Conservation (phyloP, 177 flowering plant species). For the Telopea speciosissima region DNA sequence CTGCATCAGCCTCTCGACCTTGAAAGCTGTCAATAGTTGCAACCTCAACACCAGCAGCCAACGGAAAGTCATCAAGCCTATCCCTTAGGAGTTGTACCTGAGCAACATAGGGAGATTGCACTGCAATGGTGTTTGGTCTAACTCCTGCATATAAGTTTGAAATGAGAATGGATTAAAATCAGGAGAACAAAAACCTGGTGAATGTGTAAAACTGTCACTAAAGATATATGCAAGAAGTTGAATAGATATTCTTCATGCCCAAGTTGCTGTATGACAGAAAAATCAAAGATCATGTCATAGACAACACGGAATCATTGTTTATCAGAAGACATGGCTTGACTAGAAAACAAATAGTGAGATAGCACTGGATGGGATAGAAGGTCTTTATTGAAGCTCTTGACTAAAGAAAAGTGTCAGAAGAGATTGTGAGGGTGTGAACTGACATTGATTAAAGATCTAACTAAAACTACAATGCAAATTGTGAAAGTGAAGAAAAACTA, state of each 20-base stretch:
- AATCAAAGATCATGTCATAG: neutral
- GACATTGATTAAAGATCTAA: neutral
- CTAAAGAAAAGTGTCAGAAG: neutral
- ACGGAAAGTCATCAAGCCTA: constrained; percentile 64
- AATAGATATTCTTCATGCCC: too few relatives aligned
- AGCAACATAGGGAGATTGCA: constrained; percentile 96
- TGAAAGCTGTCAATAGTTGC: constrained; percentile 95
- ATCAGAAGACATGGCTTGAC: neutral
- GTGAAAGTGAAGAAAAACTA: neutral
- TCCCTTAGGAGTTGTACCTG: constrained; percentile 92
- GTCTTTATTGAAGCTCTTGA: neutral
- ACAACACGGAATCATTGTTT: neutral
- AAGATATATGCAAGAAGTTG: too few relatives aligned
- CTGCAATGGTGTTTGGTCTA: constrained; percentile 60
- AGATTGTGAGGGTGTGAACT: neutral
- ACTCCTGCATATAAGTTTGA: constrained; percentile 46
- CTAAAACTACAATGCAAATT: neutral
- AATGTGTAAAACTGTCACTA: neutral
- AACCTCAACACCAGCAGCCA: constrained; percentile 74
- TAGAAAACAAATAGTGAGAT: neutral
- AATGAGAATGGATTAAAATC: neutral
- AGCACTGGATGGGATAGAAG: neutral
- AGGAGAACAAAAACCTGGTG: neutral
- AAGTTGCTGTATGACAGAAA: neutral
- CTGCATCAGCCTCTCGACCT: constrained; percentile 96